phyloP scores from a whole-genome alignment of 2,329 filamentous ascomycete species.

The Drechslerella coelobrocha region DNA sequence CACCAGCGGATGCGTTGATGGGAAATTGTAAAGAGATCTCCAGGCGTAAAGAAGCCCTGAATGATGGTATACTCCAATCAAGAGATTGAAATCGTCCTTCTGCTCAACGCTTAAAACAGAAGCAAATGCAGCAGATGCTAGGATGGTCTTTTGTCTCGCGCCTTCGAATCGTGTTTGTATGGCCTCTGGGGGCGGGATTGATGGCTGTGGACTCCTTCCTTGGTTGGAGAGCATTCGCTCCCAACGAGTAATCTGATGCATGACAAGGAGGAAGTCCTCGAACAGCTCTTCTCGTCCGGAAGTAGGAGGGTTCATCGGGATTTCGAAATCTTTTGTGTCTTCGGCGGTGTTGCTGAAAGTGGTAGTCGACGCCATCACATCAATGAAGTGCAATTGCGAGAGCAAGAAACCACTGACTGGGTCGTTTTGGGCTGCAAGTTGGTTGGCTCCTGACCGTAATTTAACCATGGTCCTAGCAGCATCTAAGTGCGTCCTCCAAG shows the following conservation, averaged over 20 bases:
- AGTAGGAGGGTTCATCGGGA: constrained; percentile 33
- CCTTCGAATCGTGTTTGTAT: constrained; percentile 46
- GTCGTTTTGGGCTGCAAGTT: constrained; percentile 37
- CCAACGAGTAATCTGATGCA: constrained; percentile 48
- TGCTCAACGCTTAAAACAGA: constrained; percentile 39
- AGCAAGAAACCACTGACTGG: constrained; percentile 34
- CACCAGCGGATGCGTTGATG: constrained; percentile 26
- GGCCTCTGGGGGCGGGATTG: constrained; percentile 40
- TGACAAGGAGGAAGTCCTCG: constrained; percentile 42
- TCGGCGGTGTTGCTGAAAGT: constrained; percentile 26
- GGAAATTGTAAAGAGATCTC: constrained; percentile 45
- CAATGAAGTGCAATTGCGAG: constrained; percentile 41
- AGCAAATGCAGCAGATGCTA: constrained; percentile 32
- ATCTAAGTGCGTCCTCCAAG: constrained; percentile 46
- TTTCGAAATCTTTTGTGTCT: constrained; percentile 43
- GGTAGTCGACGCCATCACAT: constrained; percentile 37
- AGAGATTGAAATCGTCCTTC: constrained; percentile 40
- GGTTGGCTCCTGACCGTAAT: constrained; percentile 27
- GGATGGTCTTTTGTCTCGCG: constrained; percentile 32
- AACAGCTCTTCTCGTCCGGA: constrained; percentile 45
- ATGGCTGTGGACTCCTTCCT: constrained; percentile 39
- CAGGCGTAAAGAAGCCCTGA: constrained; percentile 46
- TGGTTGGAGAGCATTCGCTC: constrained; percentile 33
- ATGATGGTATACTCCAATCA: constrained; percentile 42
- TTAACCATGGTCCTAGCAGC: constrained; percentile 45